Percentiles rank a stretch among this genome's conserved stretches.
Conservation (phyloP, 495 filamentous ascomycete genomes). For the Aspergillus homomorphus region DNA sequence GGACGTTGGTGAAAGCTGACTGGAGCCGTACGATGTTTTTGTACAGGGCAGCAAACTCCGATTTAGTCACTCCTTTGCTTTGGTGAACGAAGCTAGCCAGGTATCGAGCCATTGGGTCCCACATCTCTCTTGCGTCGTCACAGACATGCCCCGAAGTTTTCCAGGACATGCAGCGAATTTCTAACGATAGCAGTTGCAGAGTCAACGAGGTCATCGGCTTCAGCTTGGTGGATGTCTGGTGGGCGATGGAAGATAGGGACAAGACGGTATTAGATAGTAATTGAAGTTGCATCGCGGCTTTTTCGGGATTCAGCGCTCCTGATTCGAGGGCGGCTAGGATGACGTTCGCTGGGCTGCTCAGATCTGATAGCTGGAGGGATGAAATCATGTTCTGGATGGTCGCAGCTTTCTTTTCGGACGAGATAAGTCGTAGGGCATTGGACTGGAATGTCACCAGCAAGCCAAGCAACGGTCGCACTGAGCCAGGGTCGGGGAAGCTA, state of each 20-base stretch:
- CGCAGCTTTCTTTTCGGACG: slow-evolving; percentile 39
- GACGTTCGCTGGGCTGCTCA: slow-evolving; percentile 64
- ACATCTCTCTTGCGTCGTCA: slow-evolving; percentile 65
- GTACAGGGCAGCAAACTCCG: slow-evolving; percentile 40
- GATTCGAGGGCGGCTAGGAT: slow-evolving; percentile 51
- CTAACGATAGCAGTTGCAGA: slow-evolving; percentile 66
- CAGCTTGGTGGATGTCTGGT: slow-evolving; percentile 48
- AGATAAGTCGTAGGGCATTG: slow-evolving; percentile 50
- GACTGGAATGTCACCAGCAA: slow-evolving; percentile 42
- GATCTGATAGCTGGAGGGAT: slow-evolving; percentile 41
- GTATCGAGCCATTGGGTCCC: slow-evolving; percentile 66
- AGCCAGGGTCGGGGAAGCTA: slow-evolving; percentile 49
- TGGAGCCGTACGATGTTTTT: slow-evolving; percentile 42
- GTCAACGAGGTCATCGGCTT: slow-evolving; percentile 58
- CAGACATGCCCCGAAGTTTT: slow-evolving; percentile 64
- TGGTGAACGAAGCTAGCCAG: slow-evolving; percentile 60
- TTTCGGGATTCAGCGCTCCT: slow-evolving; percentile 46
- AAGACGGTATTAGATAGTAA: slow-evolving; percentile 63
- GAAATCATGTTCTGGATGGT: slow-evolving; percentile 49
- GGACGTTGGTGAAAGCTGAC: slow-evolving; percentile 25
- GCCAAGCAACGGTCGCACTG: slow-evolving; percentile 34
- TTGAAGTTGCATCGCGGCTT: slow-evolving; percentile 68
- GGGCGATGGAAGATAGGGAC: slow-evolving; percentile 51
- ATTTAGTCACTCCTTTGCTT: slow-evolving; percentile 36
- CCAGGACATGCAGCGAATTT: slow-evolving; percentile 68